Evolutionary conservation across 2,329 filamentous ascomycete genomes (phyloP), one percentile per base, ranked within the genome.

Genomic region (Colletotrichum theobromicola): DNA sequence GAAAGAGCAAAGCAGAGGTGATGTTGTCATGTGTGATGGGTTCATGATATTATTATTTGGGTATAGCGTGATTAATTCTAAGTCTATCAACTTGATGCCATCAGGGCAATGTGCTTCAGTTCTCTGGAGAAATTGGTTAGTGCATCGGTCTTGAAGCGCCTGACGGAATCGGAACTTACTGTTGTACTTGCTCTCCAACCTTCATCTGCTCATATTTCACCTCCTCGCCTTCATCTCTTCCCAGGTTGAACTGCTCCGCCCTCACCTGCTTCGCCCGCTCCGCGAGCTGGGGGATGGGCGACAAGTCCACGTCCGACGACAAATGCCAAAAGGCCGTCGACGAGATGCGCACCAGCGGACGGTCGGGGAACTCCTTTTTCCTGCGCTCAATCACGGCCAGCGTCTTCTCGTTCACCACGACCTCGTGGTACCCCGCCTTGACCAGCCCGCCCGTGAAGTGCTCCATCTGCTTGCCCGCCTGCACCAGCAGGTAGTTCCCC

Each of bases 391-490:
- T 85, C 4, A 86, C 85, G 15, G 83, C 83, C 2, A 89, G 74
- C 0, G 90, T 92, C 76, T 83, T 81, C 9, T 88, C 85, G 79
- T 88, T 91, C 74, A 92, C 88, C 3, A 90, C 88, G 0, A 92
- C 90, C 84, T 92, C 90, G 82, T 92, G 90, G 82, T 85, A 92
- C 5, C 90, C 90, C 2, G 90, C 90, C 80, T 91, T 91, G 81
- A 92, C 85, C 37, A 92, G 87, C 0, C 90, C 90, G 63, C 90
- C 90, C 0, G 90, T 91, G 65, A 90, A 81, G 82, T 92, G 88
- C 84, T 92, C 90, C 70, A 92, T 85, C 83, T 92, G 90, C 84
- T 92, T 92, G 72, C 90, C 90, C 2, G 90, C 90, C 79, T 92
- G 90, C 8, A 92, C 90, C 18, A 92, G 86, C 18, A 92, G 84